Conservation (phyloP, 129 eudicot species). For the Flaveria brownii region DNA sequence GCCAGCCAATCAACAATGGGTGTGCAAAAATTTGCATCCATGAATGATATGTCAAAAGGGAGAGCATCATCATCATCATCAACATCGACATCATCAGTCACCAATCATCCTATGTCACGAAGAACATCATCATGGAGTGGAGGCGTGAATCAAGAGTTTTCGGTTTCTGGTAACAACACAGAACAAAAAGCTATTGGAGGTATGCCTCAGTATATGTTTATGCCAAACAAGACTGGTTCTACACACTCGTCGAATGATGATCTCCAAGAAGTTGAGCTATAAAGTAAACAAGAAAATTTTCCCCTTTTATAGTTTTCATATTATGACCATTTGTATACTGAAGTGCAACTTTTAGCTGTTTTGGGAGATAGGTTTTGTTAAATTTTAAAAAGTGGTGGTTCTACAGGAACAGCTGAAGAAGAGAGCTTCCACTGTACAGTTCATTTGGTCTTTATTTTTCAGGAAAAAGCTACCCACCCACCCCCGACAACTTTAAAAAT, state of each 20-base stretch:
- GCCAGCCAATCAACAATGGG: constrained; percentile 34
- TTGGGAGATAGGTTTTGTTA: constrained; percentile 42
- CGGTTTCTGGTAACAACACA: constrained; percentile 34
- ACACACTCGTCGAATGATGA: constrained; percentile 60
- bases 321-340: constrained; percentile 27
- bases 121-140: constrained; percentile 95
- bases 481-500: constrained; percentile 6
- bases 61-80: constrained; percentile 34
- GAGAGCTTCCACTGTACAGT: constrained; percentile 43
- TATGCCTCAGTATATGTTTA: constrained; percentile 39
- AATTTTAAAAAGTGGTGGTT: constrained; percentile 35
- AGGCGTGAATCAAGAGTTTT: constrained; percentile 36
- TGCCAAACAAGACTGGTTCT: constrained; percentile 37
- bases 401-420: constrained; percentile 31
- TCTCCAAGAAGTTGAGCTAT: constrained; percentile 84
- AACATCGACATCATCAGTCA: constrained; percentile 21
- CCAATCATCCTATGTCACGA: constrained; percentile 44
- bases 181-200: constrained; percentile 54
- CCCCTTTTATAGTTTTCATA: constrained; percentile 10
- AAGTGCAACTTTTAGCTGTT: constrained; percentile 27
- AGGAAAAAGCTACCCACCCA: constrained; percentile 12
- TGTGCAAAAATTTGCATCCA: constrained; percentile 64
- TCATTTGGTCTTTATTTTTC: constrained; percentile 43
- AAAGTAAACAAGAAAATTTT: background rate
- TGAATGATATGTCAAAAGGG: constrained; percentile 58